Evolutionary conservation across 2,329 filamentous ascomycete species (phyloP), one percentile per base, ranked within the genome.

Genomic region (Trichoderma polysporum): DNA sequence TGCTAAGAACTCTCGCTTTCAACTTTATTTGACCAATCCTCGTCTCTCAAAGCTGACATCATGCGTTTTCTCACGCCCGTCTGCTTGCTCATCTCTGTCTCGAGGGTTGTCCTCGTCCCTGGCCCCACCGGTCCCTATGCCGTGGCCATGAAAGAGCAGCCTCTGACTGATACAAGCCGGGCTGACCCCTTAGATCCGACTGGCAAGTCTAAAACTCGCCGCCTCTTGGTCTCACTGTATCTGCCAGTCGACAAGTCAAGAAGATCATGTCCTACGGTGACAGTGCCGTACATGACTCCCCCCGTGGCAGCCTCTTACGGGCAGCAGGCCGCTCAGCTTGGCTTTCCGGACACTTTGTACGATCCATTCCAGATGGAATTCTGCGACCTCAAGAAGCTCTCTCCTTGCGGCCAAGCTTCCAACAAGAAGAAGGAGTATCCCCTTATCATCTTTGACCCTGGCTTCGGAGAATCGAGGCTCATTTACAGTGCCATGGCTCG

Each of bases 371-470:
- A 73, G 37, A 68, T 79, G 31, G 68, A 74, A 1, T 69, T 74
- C 13, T 78, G 75, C 63, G 45, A 71, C 3, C 54, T 74, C 15
- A 39, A 66, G 2, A 71, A 58, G 8, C 15, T 65, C n/a, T 66
- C 69, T 2, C 50, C 41, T 0, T 73, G 71, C 33, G 56, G 25
- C 17, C 59, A 50, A 3, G 39, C 62, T 37, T 9, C 57, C 5
- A 1, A 31, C 33, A 2, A 58, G 13, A 3, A 49, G 0, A 6
- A 50, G 1, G 31, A 74, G 56, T 54, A 69, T 37, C 67, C 70
- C 27, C n/a, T 75, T 0, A 41, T 84, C 35, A 62, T 85, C 9
- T 78, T 86, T 50, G 82, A 81, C 0, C 79, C 83, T 1, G 84
- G 82, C 3, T 75, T 79, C 33, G 80, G 79, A 3, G 78, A 78